Evolutionary conservation across 2,329 filamentous ascomycete species (phyloP), one percentile per base, ranked within the genome.

Genomic region (Sporothrix brasiliensis): DNA sequence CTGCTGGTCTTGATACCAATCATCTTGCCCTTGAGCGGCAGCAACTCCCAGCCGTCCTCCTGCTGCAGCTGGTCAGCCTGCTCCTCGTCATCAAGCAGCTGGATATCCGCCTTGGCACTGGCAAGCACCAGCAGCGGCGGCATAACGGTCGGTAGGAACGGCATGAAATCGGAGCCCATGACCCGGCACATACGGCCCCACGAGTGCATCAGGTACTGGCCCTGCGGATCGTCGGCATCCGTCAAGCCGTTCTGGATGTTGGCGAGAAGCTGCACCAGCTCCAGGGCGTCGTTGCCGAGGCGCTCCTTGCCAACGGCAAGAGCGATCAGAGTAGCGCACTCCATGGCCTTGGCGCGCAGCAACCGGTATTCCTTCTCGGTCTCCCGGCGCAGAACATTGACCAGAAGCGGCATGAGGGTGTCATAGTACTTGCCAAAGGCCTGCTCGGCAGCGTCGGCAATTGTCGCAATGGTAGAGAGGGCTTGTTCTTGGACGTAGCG

Each of bases 111-210:
- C 84, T 97, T 98, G 68, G 95, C 94, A 75, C 92, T 92, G 41
- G 94, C 95, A 74, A 98, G 87, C 78, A 96, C 91, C 71, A 97
- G 86, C 70, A 99, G 85, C 24, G 95, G 95, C 7, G 94, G 94
- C 89, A 99, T 98, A 73, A 99, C 95, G 66, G 89, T 94, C 50
- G 91, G 89, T 69, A 99, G 85, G 84, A 96, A 99, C 19, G 94
- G 94, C 14, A 98, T 85, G 80, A 99, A 99, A 76, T 97, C 94
- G 63, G 87, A 83, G 24, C 92, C 93, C 73, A 99, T 87, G 41
- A 99, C 94, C 74, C 95, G 91, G 81, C 94, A 98, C 95, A 99
- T 99, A 65, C 95, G 90, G 68, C 95, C 95, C 95, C 95, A 99
- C 83, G 95, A 99, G 84, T 99, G 95, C 81, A 99, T 92, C 49